These are phyloP conservation scores for Berkeleyomyces basicola DNA, from an alignment of 2,329 filamentous ascomycete species.

Conservation along the genomic window DNA sequence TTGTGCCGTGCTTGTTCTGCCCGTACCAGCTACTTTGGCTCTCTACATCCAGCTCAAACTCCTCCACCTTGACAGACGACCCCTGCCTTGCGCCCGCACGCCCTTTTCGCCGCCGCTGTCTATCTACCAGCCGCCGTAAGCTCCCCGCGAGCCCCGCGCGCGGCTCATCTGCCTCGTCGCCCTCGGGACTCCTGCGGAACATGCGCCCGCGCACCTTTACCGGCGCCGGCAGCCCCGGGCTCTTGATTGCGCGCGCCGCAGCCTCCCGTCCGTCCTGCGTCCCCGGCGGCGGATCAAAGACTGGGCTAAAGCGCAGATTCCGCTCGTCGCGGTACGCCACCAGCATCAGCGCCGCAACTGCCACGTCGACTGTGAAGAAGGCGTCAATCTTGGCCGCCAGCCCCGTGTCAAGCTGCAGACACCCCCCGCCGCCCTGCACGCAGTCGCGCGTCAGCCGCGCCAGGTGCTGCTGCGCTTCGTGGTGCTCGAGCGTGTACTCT, in stretches of 20 bases:
- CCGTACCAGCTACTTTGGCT: conserved; percentile 37
- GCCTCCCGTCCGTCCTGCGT: conserved; percentile 15
- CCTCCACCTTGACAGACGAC: conserved; percentile 28
- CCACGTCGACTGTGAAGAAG: conserved; percentile 47
- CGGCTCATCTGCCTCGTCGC: neutral
- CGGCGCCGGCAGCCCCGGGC: neutral
- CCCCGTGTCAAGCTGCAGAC: conserved; percentile 43
- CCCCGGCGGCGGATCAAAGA: conserved; percentile 35
- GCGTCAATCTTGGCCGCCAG: conserved; percentile 42
- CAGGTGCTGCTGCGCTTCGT: conserved; percentile 43
- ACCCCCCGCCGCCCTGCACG: conserved; percentile 33
- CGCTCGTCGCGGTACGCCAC: conserved; percentile 41
- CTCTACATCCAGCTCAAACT: conserved; percentile 44
- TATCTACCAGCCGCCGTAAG: conserved; percentile 7
- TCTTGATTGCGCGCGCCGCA: neutral
- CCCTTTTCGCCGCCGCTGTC: conserved; percentile 20
- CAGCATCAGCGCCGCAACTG: conserved; percentile 41
- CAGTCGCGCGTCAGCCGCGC: conserved; percentile 41
- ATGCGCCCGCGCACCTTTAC: conserved; percentile 1
- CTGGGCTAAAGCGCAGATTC: conserved; percentile 19
- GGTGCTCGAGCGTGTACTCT: conserved; percentile 49
- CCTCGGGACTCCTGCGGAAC: neutral
- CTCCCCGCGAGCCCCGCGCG: conserved; percentile 10
- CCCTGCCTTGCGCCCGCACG: conserved; percentile 2
- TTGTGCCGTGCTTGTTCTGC: neutral